These are phyloP conservation scores for Gaeumannomyces sp. DNA, from an alignment of 2,329 filamentous ascomycete species.

Conservation along the genomic window DNA sequence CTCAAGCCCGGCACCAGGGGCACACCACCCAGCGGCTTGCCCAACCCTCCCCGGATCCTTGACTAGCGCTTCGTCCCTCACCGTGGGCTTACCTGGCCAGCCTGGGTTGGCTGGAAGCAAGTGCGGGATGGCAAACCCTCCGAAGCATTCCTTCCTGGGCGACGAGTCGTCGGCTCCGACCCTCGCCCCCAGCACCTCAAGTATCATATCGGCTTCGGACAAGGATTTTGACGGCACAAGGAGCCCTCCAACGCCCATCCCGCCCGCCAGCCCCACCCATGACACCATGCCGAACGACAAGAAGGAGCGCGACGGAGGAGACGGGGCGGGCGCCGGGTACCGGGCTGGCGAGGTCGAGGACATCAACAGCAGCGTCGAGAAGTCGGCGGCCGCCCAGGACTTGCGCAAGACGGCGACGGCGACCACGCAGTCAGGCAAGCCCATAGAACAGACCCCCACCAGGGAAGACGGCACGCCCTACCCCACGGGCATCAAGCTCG, in stretches of 20 bases:
- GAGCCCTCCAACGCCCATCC: not conserved
- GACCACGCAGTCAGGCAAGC: constrained; percentile 17
- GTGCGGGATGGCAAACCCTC: not conserved
- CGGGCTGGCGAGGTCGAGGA: not conserved
- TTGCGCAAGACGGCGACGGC: constrained; percentile 21
- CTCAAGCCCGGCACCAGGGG: not conserved
- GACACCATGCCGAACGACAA: not conserved
- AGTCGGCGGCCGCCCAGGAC: constrained; percentile 13
- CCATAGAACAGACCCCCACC: constrained; percentile 15
- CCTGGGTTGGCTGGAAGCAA: not conserved
- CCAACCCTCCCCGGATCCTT: too few relatives aligned
- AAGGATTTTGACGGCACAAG: constrained; percentile 3
- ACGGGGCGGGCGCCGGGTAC: not conserved
- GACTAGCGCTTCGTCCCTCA: not conserved
- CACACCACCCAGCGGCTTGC: not conserved
- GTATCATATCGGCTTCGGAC: constrained; percentile 3
- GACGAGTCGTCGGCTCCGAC: constrained; percentile 8
- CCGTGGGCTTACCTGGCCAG: too few relatives aligned
- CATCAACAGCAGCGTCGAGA: not conserved
- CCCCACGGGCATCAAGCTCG: constrained; percentile 28
- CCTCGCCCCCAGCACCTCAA: constrained; percentile 9
- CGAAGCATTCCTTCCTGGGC: not conserved
- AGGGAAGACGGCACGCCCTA: constrained; percentile 32
- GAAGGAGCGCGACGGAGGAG: not conserved
- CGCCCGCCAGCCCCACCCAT: not conserved